phyloP scores from a whole-genome alignment of 1,284 basidiomycete genomes.

The Ustilago tritici region DNA sequence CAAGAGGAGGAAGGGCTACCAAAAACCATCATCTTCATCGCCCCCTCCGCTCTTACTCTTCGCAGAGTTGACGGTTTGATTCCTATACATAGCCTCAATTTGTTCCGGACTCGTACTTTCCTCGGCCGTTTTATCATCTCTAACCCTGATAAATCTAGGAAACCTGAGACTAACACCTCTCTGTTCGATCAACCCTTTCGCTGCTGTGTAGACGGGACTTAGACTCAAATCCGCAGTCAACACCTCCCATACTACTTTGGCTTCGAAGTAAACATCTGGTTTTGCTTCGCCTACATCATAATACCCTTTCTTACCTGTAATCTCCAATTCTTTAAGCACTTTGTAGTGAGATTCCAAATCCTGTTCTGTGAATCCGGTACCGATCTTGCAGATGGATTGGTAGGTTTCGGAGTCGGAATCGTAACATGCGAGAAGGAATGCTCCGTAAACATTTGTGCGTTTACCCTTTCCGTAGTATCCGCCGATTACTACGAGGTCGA shows the following conservation, averaged over 20 bases:
- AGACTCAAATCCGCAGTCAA: slow-evolving; percentile 95
- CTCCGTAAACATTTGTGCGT: slow-evolving; percentile 76
- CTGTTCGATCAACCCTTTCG: slow-evolving; percentile 76
- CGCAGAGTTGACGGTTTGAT: slow-evolving; percentile 79
- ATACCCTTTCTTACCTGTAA: slow-evolving; percentile 73
- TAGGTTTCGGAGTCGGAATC: slow-evolving; percentile 65
- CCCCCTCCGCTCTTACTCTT: slow-evolving; percentile 73
- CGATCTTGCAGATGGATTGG: slow-evolving; percentile 84
- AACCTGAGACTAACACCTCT: slow-evolving; percentile 89
- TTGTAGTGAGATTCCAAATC: slow-evolving; percentile 83
- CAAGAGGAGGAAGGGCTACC: slow-evolving; percentile 72
- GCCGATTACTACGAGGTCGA: slow-evolving; percentile 96
- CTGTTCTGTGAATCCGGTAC: slow-evolving; percentile 94
- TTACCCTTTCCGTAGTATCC: slow-evolving; percentile 98
- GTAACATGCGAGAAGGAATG: slow-evolving; percentile 66
- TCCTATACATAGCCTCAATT: slow-evolving; percentile 94
- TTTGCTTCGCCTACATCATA: slow-evolving; percentile 75
- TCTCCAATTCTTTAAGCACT: slow-evolving; percentile 82
- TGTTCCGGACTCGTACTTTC: slow-evolving; percentile 93
- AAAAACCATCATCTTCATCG: slow-evolving; percentile 85
- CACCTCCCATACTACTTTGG: slow-evolving; percentile 90
- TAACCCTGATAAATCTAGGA: slow-evolving; percentile 88
- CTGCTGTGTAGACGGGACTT: slow-evolving; percentile 96
- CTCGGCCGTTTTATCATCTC: slow-evolving; percentile 92
- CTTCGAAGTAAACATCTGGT: slow-evolving; percentile 67